Conservation (phyloP, 108 stramenopile genomes). For the Thalassiosira profunda region DNA sequence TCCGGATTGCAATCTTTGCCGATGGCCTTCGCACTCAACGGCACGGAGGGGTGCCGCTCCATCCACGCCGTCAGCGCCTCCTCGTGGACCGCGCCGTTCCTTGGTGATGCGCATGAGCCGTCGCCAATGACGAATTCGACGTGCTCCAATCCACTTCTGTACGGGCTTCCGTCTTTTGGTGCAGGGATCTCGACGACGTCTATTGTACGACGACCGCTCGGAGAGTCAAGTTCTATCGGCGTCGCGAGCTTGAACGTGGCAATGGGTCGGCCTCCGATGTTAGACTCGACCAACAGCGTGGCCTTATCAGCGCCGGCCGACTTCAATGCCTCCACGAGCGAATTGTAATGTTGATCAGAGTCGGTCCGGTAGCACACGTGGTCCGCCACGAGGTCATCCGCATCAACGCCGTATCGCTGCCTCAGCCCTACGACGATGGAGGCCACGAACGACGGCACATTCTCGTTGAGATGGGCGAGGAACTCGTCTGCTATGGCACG, state of each 20-base stretch:
- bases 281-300: constrained; percentile 48
- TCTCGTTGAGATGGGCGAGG: constrained; percentile 12
- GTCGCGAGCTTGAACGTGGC: constrained; percentile 40
- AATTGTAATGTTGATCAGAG: constrained; percentile 30
- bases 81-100: constrained; percentile 34
- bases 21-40: constrained; percentile 53
- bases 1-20: constrained; percentile 58
- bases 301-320: background rate
- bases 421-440: constrained; percentile 16
- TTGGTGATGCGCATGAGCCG: constrained; percentile 7
- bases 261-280: constrained; percentile 57
- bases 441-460: constrained; percentile 41
- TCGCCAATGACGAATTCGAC: constrained; percentile 61
- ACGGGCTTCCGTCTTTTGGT: constrained; percentile 57
- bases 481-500: constrained; percentile 19
- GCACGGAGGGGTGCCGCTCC: constrained; percentile 16
- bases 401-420: constrained; percentile 13
- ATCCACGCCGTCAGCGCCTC: constrained; percentile 17
- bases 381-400: constrained; percentile 38
- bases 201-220: background rate
- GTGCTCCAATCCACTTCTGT: constrained; percentile 55
- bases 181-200: constrained; percentile 56
- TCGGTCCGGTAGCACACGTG: constrained; percentile 66
- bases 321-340: constrained; percentile 19
- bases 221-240: constrained; percentile 13